Percentiles rank a stretch among this genome's conserved stretches.
These are phyloP conservation scores for Stephanodiscus minutulus DNA, from an alignment of 108 stramenopile species.

Conservation along the genomic window DNA sequence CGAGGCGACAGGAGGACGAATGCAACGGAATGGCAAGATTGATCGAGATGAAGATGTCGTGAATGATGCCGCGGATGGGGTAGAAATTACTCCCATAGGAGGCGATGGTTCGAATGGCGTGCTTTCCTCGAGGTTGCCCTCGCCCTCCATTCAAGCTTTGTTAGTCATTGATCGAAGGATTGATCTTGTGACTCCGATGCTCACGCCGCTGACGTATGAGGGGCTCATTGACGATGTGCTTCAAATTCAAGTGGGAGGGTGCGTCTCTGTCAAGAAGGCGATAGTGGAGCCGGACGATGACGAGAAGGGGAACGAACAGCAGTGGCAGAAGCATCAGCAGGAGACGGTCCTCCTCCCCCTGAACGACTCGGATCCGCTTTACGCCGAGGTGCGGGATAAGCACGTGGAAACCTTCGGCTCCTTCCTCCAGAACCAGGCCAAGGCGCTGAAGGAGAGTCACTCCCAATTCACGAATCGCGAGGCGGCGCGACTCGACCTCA, in stretches of 20 bases:
- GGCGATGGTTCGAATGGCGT: background rate
- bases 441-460: slow-evolving; percentile 87
- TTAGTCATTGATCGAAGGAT: slow-evolving; percentile 89
- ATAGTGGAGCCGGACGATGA: slow-evolving; percentile 71
- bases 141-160: slow-evolving; percentile 68
- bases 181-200: slow-evolving; percentile 92
- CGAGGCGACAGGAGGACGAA: background rate
- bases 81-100: background rate
- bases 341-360: slow-evolving; percentile 48
- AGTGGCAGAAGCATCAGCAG: slow-evolving; percentile 16
- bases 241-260: slow-evolving; percentile 79
- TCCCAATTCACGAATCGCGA: slow-evolving; percentile 87
- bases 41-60: background rate
- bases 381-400: slow-evolving; percentile 91
- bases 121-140: slow-evolving; percentile 3
- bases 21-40: background rate
- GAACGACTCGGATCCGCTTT: slow-evolving; percentile 90
- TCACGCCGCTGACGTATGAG: slow-evolving; percentile 97
- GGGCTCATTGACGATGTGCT: slow-evolving; percentile 93
- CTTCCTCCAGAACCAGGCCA: slow-evolving; percentile 93
- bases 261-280: slow-evolving; percentile 38
- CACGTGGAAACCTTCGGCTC: slow-evolving; percentile 94
- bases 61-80: slow-evolving; percentile 8
- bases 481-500: slow-evolving; percentile 83
- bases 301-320: slow-evolving; percentile 27